Evolutionary conservation across 768 basidiomycete genomes (phyloP), one percentile per base, ranked within the genome.

Genomic region (Trametes elegans): DNA sequence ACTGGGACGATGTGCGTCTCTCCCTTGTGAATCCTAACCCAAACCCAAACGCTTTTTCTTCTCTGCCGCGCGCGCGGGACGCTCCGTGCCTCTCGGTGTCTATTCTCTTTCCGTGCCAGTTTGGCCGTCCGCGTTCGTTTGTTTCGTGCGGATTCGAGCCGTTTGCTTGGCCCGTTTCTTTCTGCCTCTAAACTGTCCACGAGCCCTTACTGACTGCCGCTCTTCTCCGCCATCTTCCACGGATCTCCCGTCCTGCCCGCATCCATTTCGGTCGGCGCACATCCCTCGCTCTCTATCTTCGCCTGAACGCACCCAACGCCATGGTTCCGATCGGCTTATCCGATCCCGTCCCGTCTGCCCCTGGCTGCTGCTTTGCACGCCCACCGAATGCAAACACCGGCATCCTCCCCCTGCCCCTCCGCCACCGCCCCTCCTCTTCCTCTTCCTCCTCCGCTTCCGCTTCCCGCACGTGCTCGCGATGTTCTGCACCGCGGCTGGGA

Each of bases 1-100:
- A 87, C 63, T 88, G 87, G 86, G 81, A 87, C 55, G 86, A 86
- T 67, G 86, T 87, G 62, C 62, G 80, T 73, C 24, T 58, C 21
- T 50, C 57, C 53, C n/a, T 49, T 44, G 24, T 52, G 44, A 38
- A 54, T 46, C 49, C 35, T 45, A 49, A 38, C 53, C 50, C 42
- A n/a, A n/a, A n/a, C n/a, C n/a, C n/a, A n/a, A n/a, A n/a, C n/a
- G n/a, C n/a, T n/a, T n/a, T n/a, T n/a, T n/a, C n/a, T n/a, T n/a
- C n/a, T n/a, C n/a, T n/a, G n/a, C n/a, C n/a, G n/a, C n/a, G n/a
- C 36, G 45, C 13, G 28, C 54, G 16, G 24, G 9, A n/a, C n/a
- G n/a, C n/a, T n/a, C n/a, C 24, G 43, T 54, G 39, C 49, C 43
- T 58, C 31, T 44, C 52, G 42, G 55, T 49, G 27, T 38, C 53